phyloP scores from a whole-genome alignment of 129 eudicot genomes.

The Escallonia herrerae region DNA sequence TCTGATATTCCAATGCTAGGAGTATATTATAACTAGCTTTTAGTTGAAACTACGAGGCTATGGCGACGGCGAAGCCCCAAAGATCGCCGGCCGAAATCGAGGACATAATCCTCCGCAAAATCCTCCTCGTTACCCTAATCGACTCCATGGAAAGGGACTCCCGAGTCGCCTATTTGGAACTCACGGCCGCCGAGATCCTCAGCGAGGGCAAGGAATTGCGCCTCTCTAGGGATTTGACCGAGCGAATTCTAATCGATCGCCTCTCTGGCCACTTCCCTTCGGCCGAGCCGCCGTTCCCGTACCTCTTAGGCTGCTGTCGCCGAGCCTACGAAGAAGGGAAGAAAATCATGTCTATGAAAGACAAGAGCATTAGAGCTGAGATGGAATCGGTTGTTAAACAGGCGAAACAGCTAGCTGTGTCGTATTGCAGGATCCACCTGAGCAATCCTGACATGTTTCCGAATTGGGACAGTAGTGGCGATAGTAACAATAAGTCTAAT shows the following conservation, averaged over 20 bases:
- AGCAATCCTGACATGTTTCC: conserved; percentile 90
- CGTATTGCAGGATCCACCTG: conserved; percentile 77
- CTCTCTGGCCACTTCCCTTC: conserved; percentile 52
- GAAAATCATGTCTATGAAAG: conserved; percentile 77
- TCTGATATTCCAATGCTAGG: no score
- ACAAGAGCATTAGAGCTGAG: conserved; percentile 54
- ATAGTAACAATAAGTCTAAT: conserved; percentile 11
- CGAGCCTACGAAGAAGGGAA: conserved; percentile 74
- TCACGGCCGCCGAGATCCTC: conserved; percentile 85
- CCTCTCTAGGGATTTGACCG: conserved; percentile 64
- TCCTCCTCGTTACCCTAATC: conserved; percentile 56
- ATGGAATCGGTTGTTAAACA: conserved; percentile 69
- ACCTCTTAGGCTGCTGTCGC: conserved; percentile 48
- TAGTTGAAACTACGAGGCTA: background rate
- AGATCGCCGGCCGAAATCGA: conserved; percentile 78
- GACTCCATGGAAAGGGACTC: conserved; percentile 76
- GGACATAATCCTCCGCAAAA: conserved; percentile 76
- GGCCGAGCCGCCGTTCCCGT: conserved; percentile 75
- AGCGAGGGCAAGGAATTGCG: conserved; percentile 72
- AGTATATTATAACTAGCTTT: no score
- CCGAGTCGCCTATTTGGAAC: conserved; percentile 66
- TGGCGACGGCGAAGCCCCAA: conserved; percentile 62
- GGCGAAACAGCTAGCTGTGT: conserved; percentile 59
- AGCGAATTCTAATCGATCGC: conserved; percentile 78
- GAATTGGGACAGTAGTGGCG: conserved; percentile 15